Base-by-base conservation (phyloP, 2,329 filamentous ascomycete species). In the Westerdykella sp. region DNA sequence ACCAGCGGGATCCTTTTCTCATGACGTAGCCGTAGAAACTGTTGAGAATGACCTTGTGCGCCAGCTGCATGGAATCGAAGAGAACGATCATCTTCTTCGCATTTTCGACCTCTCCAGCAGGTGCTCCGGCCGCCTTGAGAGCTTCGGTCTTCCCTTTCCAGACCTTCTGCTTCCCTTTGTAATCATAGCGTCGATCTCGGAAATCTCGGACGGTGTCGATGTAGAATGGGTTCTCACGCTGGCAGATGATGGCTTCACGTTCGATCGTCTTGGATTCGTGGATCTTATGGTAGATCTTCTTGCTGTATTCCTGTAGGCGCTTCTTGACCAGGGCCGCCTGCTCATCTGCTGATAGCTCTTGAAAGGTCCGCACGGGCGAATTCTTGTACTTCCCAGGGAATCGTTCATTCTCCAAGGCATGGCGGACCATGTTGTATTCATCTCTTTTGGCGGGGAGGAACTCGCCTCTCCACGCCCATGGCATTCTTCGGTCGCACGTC, bases 1-100 rank as follows among this genome's bases (percentile, higher is more conserved):
- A 98, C 93, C 93, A 98, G 43, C 93, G 82, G 31, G 93, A 98
- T 28, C 93, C 93, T 66, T 98, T 98, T 72, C 93, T 79, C 93
- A 98, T 98, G 65, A 97, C 93, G 63, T 98, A 98, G 50, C 93
- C 93, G 56, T 98, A 98, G 73, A 98, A 98, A 43, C 89, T 95
- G 73, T 98, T 98, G 43, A 98, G 68, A 76, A 98, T 98, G 71
- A 98, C 93, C 67, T 98, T 98, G 74, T 98, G 93, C 0, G 93
- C 93, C 57, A 98, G 75, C 66, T 98, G 94, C 45, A 98, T 74
- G 0, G 93, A 98, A 65, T 98, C 93, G 64, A 87, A 98, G 4
- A 98, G 71, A 38, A 97, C 77, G 43, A 96, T 93, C 94, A 98
- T 98, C 74, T 98, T 98, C 73, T 96, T 97, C 5, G 89, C 93